Conservation (phyloP, 1,139 yeast genomes). For the Suhomyces guaymorum region DNA sequence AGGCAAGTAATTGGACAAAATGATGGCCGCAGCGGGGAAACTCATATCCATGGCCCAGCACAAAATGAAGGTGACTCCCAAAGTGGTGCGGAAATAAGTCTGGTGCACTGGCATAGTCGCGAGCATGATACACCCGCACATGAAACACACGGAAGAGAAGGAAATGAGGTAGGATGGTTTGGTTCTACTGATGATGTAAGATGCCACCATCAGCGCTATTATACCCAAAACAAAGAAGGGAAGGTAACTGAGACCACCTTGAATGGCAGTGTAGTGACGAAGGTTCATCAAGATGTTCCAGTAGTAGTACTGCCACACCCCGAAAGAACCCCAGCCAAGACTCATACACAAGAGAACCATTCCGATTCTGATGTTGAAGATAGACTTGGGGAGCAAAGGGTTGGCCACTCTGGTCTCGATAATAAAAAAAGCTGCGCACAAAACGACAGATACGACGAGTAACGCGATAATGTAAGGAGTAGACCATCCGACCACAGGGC, state of each 20-base stretch:
- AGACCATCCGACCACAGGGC: slow-evolving; percentile 54
- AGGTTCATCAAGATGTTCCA: slow-evolving; percentile 46
- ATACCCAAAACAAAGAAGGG: slow-evolving; percentile 50
- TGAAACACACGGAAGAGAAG: slow-evolving; percentile 46
- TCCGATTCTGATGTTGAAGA: slow-evolving; percentile 40
- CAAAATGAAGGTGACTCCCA: slow-evolving; percentile 51
- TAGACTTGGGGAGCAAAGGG: slow-evolving; percentile 51
- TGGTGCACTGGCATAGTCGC: slow-evolving; percentile 51
- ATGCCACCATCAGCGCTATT: slow-evolving; percentile 47
- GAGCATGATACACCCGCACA: slow-evolving; percentile 49
- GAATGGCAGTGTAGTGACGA: slow-evolving; percentile 45
- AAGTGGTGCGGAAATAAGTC: slow-evolving; percentile 43
- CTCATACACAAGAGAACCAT: slow-evolving; percentile 35
- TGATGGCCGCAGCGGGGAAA: slow-evolving; percentile 57
- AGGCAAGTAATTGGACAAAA: slow-evolving; percentile 53
- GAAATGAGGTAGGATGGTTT: slow-evolving; percentile 48
- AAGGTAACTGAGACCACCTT: slow-evolving; percentile 45
- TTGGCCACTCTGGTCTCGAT: slow-evolving; percentile 29
- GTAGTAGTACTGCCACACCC: slow-evolving; percentile 50
- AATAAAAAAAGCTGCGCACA: slow-evolving; percentile 34
- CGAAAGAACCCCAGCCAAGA: slow-evolving; percentile 63
- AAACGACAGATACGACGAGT: slow-evolving; percentile 40
- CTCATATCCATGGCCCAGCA: slow-evolving; percentile 63
- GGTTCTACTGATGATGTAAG: slow-evolving; percentile 39
- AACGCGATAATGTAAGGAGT: slow-evolving; percentile 47